phyloP scores from a whole-genome alignment of 164 flowering plant species.

The Tetracentron sinense region DNA sequence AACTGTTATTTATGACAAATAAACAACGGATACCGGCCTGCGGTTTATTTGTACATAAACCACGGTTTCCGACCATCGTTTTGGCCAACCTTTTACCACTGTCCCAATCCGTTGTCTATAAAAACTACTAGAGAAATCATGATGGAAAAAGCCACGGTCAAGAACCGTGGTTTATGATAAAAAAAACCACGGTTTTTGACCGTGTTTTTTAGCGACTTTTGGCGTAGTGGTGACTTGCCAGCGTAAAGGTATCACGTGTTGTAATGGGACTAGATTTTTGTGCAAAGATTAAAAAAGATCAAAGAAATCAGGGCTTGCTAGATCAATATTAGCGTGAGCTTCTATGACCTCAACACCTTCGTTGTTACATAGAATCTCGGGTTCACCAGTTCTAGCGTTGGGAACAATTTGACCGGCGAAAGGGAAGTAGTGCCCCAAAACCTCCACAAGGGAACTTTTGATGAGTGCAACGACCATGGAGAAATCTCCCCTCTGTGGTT shows the following conservation, averaged over 20 bases:
- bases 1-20: too few relatives aligned
- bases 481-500: slow-evolving; percentile 2
- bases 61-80: too few relatives aligned
- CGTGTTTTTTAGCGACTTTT: too few relatives aligned
- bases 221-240: too few relatives aligned
- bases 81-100: too few relatives aligned
- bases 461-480: neutral
- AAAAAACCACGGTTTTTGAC: too few relatives aligned
- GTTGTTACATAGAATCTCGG: neutral
- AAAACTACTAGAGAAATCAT: too few relatives aligned
- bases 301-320: neutral
- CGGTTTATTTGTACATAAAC: too few relatives aligned
- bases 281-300: neutral
- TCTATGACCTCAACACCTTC: neutral
- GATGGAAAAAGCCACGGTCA: too few relatives aligned
- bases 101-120: too few relatives aligned
- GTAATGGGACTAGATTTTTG: neutral
- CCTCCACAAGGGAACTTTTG: neutral
- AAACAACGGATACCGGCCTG: too few relatives aligned
- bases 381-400: neutral
- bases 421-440: neutral
- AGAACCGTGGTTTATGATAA: too few relatives aligned
- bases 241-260: neutral
- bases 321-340: neutral
- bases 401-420: neutral